phyloP scores from a whole-genome alignment of 1,284 basidiomycete species.

The Fomitopsis palustris region DNA sequence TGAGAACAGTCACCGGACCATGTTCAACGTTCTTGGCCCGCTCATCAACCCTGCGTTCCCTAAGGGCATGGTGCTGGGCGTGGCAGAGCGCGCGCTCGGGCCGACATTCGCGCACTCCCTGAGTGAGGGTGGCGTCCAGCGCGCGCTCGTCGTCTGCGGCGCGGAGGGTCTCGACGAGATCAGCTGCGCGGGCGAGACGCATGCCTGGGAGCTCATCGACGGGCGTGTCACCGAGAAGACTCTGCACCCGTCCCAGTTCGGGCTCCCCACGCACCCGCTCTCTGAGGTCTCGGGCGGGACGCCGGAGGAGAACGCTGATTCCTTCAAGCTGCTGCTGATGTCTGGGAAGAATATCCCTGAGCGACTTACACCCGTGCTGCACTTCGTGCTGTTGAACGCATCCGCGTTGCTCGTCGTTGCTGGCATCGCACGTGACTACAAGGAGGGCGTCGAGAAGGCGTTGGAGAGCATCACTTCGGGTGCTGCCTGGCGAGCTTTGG shows the following conservation, averaged over 20 bases:
- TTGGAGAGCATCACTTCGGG: conserved; percentile 71
- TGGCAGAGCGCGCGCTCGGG: conserved; percentile 85
- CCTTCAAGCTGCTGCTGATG: conserved; percentile 56
- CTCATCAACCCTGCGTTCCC: conserved; percentile 92
- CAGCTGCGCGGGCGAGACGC: conserved; percentile 87
- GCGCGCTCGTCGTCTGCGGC: conserved; percentile 93
- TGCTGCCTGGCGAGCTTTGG: conserved; percentile 71
- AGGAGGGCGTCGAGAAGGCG: conserved; percentile 75
- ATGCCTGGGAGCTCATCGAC: conserved; percentile 63
- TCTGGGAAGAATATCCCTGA: conserved; percentile 49
- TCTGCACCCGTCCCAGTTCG: conserved; percentile 65
- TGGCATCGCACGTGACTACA: conserved; percentile 66
- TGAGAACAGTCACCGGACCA: conserved; percentile 66
- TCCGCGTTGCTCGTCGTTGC: conserved; percentile 81
- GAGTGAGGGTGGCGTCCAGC: conserved; percentile 63
- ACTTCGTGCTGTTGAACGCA: conserved; percentile 87
- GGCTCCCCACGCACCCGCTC: conserved; percentile 69
- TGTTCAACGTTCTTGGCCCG: conserved; percentile 96
- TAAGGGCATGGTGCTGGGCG: conserved; percentile 85
- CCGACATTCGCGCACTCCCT: conserved; percentile 81
- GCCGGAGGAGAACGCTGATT: conserved; percentile 73
- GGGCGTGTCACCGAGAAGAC: conserved; percentile 49
- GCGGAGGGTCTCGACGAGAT: conserved; percentile 94
- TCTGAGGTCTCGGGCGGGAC: conserved; percentile 67
- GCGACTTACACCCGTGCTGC: conserved; percentile 56